Evolutionary conservation across 257 asterid genomes (phyloP), one percentile per base, ranked within the genome.

Genomic region (Nicotiana knightiana): DNA sequence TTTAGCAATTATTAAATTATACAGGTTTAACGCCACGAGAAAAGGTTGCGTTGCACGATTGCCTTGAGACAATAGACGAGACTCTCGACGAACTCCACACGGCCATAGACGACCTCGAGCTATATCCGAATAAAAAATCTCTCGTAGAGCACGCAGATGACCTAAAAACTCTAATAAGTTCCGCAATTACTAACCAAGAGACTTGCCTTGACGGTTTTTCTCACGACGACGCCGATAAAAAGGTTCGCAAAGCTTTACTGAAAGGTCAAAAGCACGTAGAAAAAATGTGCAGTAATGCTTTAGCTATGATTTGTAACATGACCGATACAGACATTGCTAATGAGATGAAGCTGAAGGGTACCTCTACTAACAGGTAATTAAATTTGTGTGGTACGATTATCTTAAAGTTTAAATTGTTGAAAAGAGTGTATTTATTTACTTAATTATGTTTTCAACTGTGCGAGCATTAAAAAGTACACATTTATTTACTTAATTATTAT

Each of bases 121-220:
- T 58, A 76, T 93, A 95, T 5, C 97, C 97, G 18, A 81, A 21
- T 1, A 88, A 87, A 73, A 95, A 93, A 16, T 83, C 97, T 21
- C 79, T 95, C 1, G 32, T 4, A 71, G 77, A 73, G 0, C 97
- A 95, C 83, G 98, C 97, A 1, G 91, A 93, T 18, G 97, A 93
- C 64, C 93, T 95, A 35, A 90, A 87, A 83, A 93, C 98, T 28
- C 86, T 95, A 2, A 77, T 95, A 18, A 92, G 97, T 51, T 83
- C 97, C 10, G 91, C 98, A 84, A 92, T 93, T 11, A 95, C 99
- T 21, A 92, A 95, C 67, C 89, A 91, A 86, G 97, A 91, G 26
- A 89, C 97, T 2, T 95, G 99, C 75, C 85, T 93, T 10, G 99
- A 95, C 83, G 99, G 99, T 1, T 93, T 93, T 81, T 91, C 99